phyloP scores from a whole-genome alignment of 176 grass and related monocot species.

The Musa itinerans region DNA sequence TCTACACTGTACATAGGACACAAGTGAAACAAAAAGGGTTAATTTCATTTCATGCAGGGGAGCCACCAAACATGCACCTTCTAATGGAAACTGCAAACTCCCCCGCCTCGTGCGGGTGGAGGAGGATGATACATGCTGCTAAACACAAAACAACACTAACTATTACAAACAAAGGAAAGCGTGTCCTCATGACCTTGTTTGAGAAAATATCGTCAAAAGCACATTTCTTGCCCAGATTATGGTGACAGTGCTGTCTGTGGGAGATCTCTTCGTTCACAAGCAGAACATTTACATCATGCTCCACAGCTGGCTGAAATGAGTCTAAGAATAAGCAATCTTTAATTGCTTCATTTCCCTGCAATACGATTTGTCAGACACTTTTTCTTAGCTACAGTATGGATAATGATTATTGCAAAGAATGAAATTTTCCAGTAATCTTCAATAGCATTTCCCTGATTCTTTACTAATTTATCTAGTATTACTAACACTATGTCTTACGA shows the following conservation, averaged over 20 bases:
- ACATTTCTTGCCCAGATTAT: constrained; percentile 22
- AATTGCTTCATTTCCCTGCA: constrained; percentile 36
- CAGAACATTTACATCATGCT: constrained; percentile 28
- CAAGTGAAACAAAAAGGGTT: not conserved
- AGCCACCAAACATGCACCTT: constrained; percentile 48
- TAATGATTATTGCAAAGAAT: constrained; percentile 8
- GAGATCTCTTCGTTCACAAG: constrained; percentile 39
- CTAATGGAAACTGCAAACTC: constrained; percentile 51
- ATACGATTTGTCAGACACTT: constrained; percentile 1
- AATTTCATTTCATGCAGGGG: constrained; percentile 16
- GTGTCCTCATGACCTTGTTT: constrained; percentile 31
- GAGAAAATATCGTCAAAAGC: constrained; percentile 25
- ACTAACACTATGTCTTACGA: no score
- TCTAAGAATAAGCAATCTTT: constrained; percentile 14
- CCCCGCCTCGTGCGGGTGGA: constrained; percentile 54
- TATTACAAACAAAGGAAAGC: constrained; percentile 27
- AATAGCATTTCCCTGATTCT: no score
- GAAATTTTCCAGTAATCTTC: no score
- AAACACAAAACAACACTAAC: constrained; percentile 66
- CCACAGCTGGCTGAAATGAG: constrained; percentile 6
- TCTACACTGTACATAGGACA: not conserved
- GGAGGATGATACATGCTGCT: constrained; percentile 54
- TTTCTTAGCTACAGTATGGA: not conserved
- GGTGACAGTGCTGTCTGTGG: constrained; percentile 36
- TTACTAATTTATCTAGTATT: no score